These are phyloP conservation scores for Colletotrichum tropicale DNA, from an alignment of 2,329 filamentous ascomycete species.

Conservation along the genomic window DNA sequence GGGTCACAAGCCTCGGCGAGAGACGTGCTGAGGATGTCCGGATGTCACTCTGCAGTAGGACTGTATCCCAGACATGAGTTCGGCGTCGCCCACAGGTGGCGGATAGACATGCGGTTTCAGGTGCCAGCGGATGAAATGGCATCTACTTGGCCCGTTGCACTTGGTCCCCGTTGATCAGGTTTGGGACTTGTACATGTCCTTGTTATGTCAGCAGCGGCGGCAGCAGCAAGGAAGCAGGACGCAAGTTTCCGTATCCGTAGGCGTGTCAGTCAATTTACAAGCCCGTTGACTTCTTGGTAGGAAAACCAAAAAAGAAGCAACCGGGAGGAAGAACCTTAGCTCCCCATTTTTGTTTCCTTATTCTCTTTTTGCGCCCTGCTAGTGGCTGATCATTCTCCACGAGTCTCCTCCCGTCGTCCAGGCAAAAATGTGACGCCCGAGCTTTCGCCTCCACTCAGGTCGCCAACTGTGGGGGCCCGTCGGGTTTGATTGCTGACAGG, in stretches of 20 bases:
- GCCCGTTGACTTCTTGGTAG: not conserved
- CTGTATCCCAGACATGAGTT: not conserved
- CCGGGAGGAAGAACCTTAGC: not conserved
- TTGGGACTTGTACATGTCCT: not conserved
- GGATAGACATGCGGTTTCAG: slow-evolving; percentile 4
- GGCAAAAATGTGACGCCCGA: slow-evolving; percentile 12
- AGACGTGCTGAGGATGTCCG: not conserved
- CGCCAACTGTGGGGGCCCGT: not conserved
- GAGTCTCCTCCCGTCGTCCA: slow-evolving; percentile 15
- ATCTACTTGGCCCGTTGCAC: not conserved
- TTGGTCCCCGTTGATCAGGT: not conserved
- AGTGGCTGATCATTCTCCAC: slow-evolving; percentile 15
- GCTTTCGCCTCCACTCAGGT: not conserved
- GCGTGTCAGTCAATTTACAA: not conserved
- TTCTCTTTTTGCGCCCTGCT: not conserved
- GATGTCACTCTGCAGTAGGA: not conserved
- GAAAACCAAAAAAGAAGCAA: not conserved
- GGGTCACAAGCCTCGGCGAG: not conserved
- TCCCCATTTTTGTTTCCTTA: not conserved
- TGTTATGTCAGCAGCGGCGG: not conserved
- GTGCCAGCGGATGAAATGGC: not conserved
- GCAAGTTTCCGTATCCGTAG: not conserved
- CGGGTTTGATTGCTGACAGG: not conserved
- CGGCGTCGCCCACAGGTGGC: not conserved
- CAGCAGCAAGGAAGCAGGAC: not conserved